phyloP scores from a whole-genome alignment of 2,329 filamentous ascomycete genomes.

The Botrytis medusae region DNA sequence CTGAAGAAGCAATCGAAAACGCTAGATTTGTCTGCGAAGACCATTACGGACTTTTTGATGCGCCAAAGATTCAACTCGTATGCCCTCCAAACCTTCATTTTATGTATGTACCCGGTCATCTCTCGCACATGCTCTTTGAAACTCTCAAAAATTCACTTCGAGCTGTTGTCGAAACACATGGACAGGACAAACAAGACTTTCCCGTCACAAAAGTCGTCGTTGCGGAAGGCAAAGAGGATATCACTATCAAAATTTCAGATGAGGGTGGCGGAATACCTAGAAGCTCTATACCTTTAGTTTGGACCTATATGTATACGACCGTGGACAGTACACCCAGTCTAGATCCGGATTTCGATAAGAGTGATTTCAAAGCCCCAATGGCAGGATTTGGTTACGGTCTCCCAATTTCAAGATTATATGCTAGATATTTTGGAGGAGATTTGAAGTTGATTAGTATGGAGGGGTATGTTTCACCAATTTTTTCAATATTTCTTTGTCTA shows the following conservation, averaged over 20 bases:
- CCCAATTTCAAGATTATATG: slow-evolving; percentile 91
- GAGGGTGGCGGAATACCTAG: slow-evolving; percentile 95
- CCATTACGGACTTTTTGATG: slow-evolving; percentile 95
- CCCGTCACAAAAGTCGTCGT: slow-evolving; percentile 97
- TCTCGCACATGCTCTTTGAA: slow-evolving; percentile 99
- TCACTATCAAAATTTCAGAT: slow-evolving; percentile 97
- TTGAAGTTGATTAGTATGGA: slow-evolving; percentile 99
- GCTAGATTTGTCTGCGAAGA: slow-evolving; percentile 99
- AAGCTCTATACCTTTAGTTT: slow-evolving; percentile 93
- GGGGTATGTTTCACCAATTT: slow-evolving; percentile 62
- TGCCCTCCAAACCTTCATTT: slow-evolving; percentile 94
- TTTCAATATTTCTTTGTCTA: slow-evolving; percentile 20
- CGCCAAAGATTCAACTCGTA: slow-evolving; percentile 93
- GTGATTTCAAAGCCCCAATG: slow-evolving; percentile 99
- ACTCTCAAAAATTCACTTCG: slow-evolving; percentile 97
- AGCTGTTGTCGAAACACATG: slow-evolving; percentile 93
- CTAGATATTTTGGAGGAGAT: slow-evolving; percentile 95
- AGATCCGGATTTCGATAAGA: slow-evolving; percentile 98
- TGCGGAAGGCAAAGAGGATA: slow-evolving; percentile 96
- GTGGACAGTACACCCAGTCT: slow-evolving; percentile 93
- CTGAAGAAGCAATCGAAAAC: slow-evolving; percentile 96
- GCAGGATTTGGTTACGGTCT: slow-evolving; percentile 97
- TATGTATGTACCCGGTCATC: slow-evolving; percentile 99
- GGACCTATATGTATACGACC: slow-evolving; percentile 99
- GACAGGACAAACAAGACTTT: slow-evolving; percentile 92